phyloP scores from a whole-genome alignment of 1,284 basidiomycete genomes.

The Puccinia polysora region DNA sequence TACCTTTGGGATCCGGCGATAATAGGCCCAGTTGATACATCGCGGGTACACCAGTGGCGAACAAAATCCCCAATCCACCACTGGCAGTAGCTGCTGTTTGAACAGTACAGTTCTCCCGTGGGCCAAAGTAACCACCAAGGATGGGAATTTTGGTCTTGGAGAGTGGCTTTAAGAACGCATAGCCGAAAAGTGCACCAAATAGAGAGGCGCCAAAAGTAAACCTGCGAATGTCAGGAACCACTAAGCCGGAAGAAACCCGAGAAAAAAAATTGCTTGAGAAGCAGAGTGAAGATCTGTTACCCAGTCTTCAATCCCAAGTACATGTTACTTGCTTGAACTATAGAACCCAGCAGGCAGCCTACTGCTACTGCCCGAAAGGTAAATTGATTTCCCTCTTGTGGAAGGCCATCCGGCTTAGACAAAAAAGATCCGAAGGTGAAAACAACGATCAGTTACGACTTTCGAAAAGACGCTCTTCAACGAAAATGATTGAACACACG shows the following conservation, averaged over 20 bases:
- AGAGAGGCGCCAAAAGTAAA: slow-evolving; percentile 62
- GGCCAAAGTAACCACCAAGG: slow-evolving; percentile 62
- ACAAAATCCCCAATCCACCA: slow-evolving; percentile 62
- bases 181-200: slow-evolving; percentile 65
- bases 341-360: slow-evolving; percentile 61
- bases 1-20: slow-evolving; percentile 54
- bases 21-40: slow-evolving; percentile 62
- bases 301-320: slow-evolving; percentile 64
- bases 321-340: slow-evolving; percentile 64
- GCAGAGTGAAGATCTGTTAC: background rate
- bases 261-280: background rate
- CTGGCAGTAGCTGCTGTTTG: slow-evolving; percentile 60
- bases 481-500: background rate
- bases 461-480: background rate
- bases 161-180: slow-evolving; percentile 63
- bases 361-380: slow-evolving; percentile 62
- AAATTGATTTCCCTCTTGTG: slow-evolving; percentile 60
- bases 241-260: slow-evolving; percentile 41
- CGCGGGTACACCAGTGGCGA: slow-evolving; percentile 65
- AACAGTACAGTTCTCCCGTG: slow-evolving; percentile 65
- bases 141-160: slow-evolving; percentile 58
- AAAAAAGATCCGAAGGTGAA: background rate
- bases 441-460: background rate
- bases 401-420: slow-evolving; percentile 53
- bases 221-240: slow-evolving; percentile 55